Conservation (phyloP, 1,284 basidiomycete genomes). For the Pseudozyma hubeiensis region DNA sequence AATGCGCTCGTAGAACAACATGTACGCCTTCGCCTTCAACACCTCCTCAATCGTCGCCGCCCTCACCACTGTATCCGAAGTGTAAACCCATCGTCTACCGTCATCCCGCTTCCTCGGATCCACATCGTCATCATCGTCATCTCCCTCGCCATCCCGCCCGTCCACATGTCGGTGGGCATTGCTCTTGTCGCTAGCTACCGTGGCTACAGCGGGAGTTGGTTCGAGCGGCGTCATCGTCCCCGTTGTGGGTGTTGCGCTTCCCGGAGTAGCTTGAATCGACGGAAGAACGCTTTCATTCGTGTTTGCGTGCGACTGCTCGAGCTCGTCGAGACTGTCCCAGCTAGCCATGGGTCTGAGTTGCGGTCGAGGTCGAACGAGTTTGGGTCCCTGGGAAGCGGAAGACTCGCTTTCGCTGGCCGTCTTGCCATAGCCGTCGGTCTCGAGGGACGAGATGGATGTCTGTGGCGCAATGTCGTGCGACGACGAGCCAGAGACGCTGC, state of each 20-base stretch:
- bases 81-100: conserved; percentile 85
- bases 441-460: conserved; percentile 41
- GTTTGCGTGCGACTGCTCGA: conserved; percentile 25
- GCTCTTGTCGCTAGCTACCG: conserved; percentile 26
- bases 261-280: not conserved
- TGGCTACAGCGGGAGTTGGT: conserved; percentile 24
- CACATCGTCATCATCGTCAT: conserved; percentile 34
- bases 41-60: conserved; percentile 86
- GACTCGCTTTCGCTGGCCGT: conserved; percentile 16
- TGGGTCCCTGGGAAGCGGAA: conserved; percentile 15
- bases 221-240: conserved; percentile 16
- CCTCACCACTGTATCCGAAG: conserved; percentile 81
- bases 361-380: conserved; percentile 28
- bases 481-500: conserved; percentile 25
- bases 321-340: conserved; percentile 47
- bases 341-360: conserved; percentile 37
- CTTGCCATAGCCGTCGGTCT: conserved; percentile 2
- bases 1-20: conserved; percentile 85
- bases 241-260: conserved; percentile 12
- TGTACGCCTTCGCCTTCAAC: conserved; percentile 86
- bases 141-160: not conserved
- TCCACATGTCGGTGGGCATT: conserved; percentile 36
- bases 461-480: conserved; percentile 34
- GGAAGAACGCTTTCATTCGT: not conserved
- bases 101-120: conserved; percentile 39